Evolutionary conservation across 768 basidiomycete genomes (phyloP).

Genomic region (Rhodotorula babjevae): DNA sequence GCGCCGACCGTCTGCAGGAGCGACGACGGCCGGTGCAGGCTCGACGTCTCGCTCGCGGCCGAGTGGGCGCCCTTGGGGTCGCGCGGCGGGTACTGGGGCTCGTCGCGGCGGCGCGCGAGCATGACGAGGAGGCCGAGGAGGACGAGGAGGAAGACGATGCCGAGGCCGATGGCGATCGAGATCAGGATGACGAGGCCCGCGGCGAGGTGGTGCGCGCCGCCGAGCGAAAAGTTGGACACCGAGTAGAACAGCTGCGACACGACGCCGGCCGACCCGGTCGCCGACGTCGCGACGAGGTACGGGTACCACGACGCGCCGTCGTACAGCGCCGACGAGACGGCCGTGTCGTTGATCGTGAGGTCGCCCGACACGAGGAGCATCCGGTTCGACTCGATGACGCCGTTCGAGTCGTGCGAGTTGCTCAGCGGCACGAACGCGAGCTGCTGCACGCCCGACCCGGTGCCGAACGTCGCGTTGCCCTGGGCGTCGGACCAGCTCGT

Average conservation of each 20-base stretch:
- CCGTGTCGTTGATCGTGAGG: constrained; percentile 67
- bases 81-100: constrained; percentile 46
- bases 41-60: constrained; percentile 7
- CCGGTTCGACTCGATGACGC: constrained; percentile 70
- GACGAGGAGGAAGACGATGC: constrained; percentile 80
- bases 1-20: constrained; percentile 70
- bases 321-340: constrained; percentile 76
- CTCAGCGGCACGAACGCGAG: constrained; percentile 85
- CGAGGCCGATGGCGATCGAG: constrained; percentile 92
- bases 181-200: constrained; percentile 91
- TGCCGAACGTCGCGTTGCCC: constrained; percentile 37
- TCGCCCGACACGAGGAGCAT: constrained; percentile 84
- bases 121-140: constrained; percentile 84
- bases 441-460: constrained; percentile 64
- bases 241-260: constrained; percentile 80
- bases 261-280: constrained; percentile 64
- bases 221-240: constrained; percentile 69
- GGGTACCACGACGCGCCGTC: constrained; percentile 79
- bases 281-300: constrained; percentile 65
- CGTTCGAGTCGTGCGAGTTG: constrained; percentile 64
- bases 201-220: constrained; percentile 69
- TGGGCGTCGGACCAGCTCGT: constrained; percentile 65
- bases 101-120: constrained; percentile 75
- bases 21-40: constrained; percentile 69
- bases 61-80: background rate